Evolutionary conservation across 192 early-diverging fungal species (phyloP).

Genomic region (Jimgerdemannia flammicorona): DNA sequence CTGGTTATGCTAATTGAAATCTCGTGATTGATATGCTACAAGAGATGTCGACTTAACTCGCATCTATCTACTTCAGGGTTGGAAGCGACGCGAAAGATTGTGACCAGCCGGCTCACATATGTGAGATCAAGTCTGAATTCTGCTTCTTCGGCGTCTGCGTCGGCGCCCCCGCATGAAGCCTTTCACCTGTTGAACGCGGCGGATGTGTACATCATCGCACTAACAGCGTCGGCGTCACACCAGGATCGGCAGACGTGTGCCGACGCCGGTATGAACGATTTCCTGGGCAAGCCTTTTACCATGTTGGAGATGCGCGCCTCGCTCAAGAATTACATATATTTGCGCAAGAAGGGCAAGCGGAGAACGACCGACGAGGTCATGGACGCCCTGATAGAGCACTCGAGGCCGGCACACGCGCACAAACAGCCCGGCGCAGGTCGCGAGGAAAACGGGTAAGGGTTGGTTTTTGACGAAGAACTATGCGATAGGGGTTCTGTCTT

Average conservation of each 20-base stretch:
- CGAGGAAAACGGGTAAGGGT: neutral
- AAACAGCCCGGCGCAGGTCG: neutral
- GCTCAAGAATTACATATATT: constrained; percentile 22
- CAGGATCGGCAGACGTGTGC: constrained; percentile 49
- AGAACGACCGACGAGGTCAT: neutral
- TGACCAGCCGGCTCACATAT: neutral
- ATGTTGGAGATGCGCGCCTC: constrained; percentile 43
- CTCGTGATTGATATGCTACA: too few species aligned
- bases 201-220: constrained; percentile 50
- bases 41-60: too few species aligned
- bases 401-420: too few species aligned
- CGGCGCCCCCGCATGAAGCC: neutral
- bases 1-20: too few species aligned
- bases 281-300: constrained; percentile 50
- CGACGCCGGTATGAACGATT: constrained; percentile 55
- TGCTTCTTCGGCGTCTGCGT: neutral
- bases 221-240: constrained; percentile 48
- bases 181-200: constrained; percentile 17
- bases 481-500: too few species aligned
- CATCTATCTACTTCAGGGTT: constrained; percentile 3
- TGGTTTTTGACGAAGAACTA: neutral
- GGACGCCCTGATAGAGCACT: neutral
- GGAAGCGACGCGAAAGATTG: constrained; percentile 27
- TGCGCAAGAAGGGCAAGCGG: neutral
- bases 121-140: neutral